Evolutionary conservation across 345 rosid species (phyloP).

Genomic region (Corchorus capsularis): DNA sequence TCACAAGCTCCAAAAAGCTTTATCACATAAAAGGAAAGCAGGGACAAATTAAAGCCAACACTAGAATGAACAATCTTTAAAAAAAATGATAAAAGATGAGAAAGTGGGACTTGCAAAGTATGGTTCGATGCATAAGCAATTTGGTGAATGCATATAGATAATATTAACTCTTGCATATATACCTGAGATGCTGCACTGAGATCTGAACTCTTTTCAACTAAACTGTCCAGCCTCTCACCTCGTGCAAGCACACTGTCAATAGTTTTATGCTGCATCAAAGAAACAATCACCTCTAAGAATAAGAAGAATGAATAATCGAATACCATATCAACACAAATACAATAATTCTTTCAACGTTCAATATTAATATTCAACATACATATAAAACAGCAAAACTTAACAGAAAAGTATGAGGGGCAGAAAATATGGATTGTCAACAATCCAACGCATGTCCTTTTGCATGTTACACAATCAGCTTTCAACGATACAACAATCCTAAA

Average conservation of each 20-base stretch:
- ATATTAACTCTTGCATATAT: conserved; percentile 2
- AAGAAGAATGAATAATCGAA: neutral
- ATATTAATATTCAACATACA: neutral
- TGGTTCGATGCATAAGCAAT: neutral
- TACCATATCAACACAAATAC: neutral
- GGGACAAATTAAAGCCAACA: neutral
- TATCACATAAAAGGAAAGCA: neutral
- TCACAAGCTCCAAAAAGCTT: neutral
- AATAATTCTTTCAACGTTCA: conserved; percentile 4
- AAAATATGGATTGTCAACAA: neutral
- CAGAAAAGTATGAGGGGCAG: neutral
- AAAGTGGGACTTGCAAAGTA: neutral
- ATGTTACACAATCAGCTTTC: neutral
- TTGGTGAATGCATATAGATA: neutral
- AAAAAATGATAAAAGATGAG: neutral
- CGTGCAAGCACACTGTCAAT: conserved; percentile 97
- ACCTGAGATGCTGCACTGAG: conserved; percentile 98
- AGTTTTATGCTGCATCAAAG: conserved; percentile 81
- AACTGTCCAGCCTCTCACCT: conserved; percentile 94
- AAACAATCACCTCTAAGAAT: neutral
- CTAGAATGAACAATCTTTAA: neutral
- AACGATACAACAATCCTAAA: neutral
- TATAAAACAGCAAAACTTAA: neutral
- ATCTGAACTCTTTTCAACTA: conserved; percentile 98
- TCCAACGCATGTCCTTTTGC: neutral